A percentile compares a stretch with the other conserved stretches of the same genome.
Evolutionary conservation across 176 grass and related monocot genomes (phyloP).

Genomic region (Oryza meridionalis): DNA sequence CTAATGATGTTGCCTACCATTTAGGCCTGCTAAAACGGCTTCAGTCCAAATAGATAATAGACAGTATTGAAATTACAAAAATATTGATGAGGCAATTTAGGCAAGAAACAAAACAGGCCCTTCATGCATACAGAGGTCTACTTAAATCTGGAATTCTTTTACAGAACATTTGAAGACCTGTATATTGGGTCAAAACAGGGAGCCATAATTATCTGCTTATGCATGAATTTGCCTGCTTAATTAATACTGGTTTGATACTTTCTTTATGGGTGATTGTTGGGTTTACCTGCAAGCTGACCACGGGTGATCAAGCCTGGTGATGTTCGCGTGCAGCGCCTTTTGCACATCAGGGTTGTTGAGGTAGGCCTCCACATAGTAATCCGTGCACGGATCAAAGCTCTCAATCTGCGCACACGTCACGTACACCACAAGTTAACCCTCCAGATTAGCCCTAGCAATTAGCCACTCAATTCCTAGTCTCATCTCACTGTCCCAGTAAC

Average conservation of each 20-base stretch:
- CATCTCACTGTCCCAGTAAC: not conserved
- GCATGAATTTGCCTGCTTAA: not conserved
- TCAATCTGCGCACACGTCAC: constrained; percentile 53
- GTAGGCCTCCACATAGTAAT: constrained; percentile 76
- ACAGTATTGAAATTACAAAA: no score
- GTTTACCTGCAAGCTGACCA: constrained; percentile 86
- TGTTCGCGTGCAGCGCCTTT: constrained; percentile 80
- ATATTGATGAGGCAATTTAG: no score
- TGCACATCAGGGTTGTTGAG: constrained; percentile 77
- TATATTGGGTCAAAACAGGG: not conserved
- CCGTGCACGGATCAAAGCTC: constrained; percentile 78
- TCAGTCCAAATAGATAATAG: no score
- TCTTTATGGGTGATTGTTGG: not conserved
- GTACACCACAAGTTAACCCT: constrained; percentile 15
- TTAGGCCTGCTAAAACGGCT: no score
- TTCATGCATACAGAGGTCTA: no score
- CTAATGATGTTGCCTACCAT: no score
- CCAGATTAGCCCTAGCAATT: not conserved
- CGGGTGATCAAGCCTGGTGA: constrained; percentile 60
- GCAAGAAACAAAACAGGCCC: no score
- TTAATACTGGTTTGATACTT: not conserved
- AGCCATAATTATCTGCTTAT: not conserved
- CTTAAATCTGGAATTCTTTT: no score
- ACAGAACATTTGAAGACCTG: no score
- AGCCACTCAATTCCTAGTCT: not conserved